phyloP scores from a whole-genome alignment of 768 basidiomycete genomes.

The Xerocomellus dryophilus region DNA sequence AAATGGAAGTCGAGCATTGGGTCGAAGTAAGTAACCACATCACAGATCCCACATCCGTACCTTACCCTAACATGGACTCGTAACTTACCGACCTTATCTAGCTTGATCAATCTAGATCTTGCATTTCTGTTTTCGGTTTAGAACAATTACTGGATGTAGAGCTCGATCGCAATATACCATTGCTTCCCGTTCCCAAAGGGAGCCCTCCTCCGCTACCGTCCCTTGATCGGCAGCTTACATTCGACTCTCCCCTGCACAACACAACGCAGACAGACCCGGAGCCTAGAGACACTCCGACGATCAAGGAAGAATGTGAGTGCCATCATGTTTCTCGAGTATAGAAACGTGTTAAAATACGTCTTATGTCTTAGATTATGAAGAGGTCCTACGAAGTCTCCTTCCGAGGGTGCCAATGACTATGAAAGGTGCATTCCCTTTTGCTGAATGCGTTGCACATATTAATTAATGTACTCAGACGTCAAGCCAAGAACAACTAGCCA shows the following conservation, averaged over 20 bases:
- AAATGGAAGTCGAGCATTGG: slow-evolving; percentile 51
- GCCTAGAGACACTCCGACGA: neutral
- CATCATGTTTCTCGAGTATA: neutral
- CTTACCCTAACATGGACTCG: neutral
- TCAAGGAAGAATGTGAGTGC: slow-evolving; percentile 22
- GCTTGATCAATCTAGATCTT: slow-evolving; percentile 42
- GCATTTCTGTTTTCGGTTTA: slow-evolving; percentile 40
- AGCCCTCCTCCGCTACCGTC: slow-evolving; percentile 24
- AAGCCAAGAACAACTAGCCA: slow-evolving; percentile 30
- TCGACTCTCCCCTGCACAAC: neutral
- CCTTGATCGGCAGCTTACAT: slow-evolving; percentile 23
- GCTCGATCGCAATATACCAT: slow-evolving; percentile 41
- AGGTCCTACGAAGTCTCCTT: slow-evolving; percentile 35
- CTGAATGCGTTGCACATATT: neutral
- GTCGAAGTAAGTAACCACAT: slow-evolving; percentile 39
- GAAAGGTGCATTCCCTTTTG: slow-evolving; percentile 33
- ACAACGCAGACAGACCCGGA: neutral
- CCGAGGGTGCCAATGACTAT: slow-evolving; percentile 43
- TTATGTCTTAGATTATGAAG: slow-evolving; percentile 31
- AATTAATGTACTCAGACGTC: slow-evolving; percentile 29
- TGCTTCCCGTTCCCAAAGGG: slow-evolving; percentile 32
- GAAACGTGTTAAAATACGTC: neutral
- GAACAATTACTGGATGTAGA: slow-evolving; percentile 52
- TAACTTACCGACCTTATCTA: slow-evolving; percentile 17
- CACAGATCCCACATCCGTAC: neutral